Conservation (phyloP, 2,329 filamentous ascomycete genomes). For the Phaeosphaeria sp. region DNA sequence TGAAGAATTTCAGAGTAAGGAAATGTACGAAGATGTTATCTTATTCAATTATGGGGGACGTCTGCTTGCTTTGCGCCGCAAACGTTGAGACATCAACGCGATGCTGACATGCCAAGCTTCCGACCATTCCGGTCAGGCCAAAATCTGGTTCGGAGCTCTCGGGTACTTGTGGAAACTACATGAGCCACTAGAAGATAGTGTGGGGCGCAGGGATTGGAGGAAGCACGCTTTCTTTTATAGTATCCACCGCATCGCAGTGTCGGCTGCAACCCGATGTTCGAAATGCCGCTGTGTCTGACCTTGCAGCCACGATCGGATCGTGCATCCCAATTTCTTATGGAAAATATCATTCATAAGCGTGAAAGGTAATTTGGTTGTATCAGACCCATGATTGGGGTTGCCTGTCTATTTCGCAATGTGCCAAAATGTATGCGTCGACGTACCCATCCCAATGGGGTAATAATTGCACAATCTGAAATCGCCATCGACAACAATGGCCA, state of each 20-base stretch:
- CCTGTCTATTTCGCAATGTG: too few relatives aligned
- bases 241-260: not conserved
- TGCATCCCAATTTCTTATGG: not conserved
- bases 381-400: too few relatives aligned
- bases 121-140: slow-evolving; percentile 24
- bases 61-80: not conserved
- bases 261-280: too few relatives aligned
- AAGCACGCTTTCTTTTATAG: not conserved
- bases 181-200: not conserved
- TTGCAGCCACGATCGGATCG: not conserved
- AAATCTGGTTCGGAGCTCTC: not conserved
- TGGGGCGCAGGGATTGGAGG: not conserved
- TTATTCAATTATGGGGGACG: not conserved
- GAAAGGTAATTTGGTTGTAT: not conserved
- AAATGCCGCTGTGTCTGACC: not conserved
- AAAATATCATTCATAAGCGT: not conserved
- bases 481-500: not conserved
- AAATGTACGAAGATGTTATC: not conserved
- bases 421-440: not conserved
- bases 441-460: not conserved
- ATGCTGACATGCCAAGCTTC: slow-evolving; percentile 29
- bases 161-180: not conserved
- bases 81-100: slow-evolving; percentile 9
- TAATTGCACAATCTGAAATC: not conserved
- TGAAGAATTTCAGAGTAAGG: not conserved